Conservation (phyloP, 2,329 filamentous ascomycete genomes). For the Fusarium sp. region DNA sequence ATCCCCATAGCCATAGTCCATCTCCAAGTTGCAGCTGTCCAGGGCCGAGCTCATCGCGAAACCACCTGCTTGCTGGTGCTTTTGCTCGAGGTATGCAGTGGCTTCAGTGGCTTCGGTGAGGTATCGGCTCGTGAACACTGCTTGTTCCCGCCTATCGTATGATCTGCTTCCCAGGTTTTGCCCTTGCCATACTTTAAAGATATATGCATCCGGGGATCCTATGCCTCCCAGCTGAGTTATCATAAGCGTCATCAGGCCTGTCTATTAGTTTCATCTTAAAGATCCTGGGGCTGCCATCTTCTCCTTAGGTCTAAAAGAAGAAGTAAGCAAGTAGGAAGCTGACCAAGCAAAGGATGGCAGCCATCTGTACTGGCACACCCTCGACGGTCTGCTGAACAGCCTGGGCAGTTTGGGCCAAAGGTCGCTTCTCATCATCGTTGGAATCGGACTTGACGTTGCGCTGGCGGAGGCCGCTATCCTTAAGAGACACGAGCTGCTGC, state of each 20-base stretch:
- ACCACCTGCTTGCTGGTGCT: not conserved
- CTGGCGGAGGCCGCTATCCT: slow-evolving; percentile 81
- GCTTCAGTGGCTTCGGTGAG: not conserved
- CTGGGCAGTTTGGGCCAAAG: slow-evolving; percentile 63
- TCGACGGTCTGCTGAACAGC: slow-evolving; percentile 68
- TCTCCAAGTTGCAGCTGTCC: slow-evolving; percentile 5
- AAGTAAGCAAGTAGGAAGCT: slow-evolving; percentile 96
- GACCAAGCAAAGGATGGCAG: slow-evolving; percentile 84
- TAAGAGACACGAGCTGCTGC: slow-evolving; percentile 76
- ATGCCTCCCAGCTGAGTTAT: slow-evolving; percentile 28
- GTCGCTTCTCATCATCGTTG: slow-evolving; percentile 63
- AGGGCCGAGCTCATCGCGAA: not conserved
- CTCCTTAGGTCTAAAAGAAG: slow-evolving; percentile 77
- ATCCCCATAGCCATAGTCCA: slow-evolving; percentile 16
- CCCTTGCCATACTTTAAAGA: slow-evolving; percentile 17
- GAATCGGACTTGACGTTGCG: slow-evolving; percentile 72
- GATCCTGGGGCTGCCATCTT: slow-evolving; percentile 11
- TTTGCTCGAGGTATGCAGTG: not conserved
- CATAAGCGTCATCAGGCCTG: slow-evolving; percentile 38
- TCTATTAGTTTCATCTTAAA: slow-evolving; percentile 32
- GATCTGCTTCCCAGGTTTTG: slow-evolving; percentile 36
- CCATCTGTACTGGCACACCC: slow-evolving; percentile 88
- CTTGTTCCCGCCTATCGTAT: slow-evolving; percentile 15
- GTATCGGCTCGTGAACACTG: slow-evolving; percentile 22
- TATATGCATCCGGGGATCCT: slow-evolving; percentile 27